Base-by-base conservation (phyloP, 2,329 filamentous ascomycete species). In the Metarhizium brunneum region DNA sequence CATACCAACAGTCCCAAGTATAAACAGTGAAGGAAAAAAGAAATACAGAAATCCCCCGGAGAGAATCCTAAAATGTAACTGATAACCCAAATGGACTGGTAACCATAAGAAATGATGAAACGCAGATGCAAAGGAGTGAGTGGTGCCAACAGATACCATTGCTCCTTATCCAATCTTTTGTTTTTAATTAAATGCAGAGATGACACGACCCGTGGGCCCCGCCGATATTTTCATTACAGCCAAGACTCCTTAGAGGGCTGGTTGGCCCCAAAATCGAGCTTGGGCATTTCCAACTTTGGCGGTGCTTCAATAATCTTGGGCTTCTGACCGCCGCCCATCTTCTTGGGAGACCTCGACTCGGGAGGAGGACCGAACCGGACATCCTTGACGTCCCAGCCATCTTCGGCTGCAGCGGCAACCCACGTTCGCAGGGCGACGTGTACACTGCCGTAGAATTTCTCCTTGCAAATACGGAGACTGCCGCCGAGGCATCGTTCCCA, bases 381-480 rank as follows among this genome's bases (percentile, higher is more conserved):
- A 64, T 87, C 85, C 53, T 81, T 80, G 47, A 91, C 86, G 52
- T 90, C 84, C 92, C 94, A 99, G 49, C 84, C 88, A 70, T 99
- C 94, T 58, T 92, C 91, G 32, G 78, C 79, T 0, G 90, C 92
- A 0, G 92, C 94, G 0, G 86, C 86, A 18, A 96, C 88, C 92
- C 92, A 99, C 6, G 88, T 92, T 54, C 88, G 84, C 60, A 97
- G 77, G 2, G 86, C 90, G 63, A 92, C 90, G 68, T 99, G 94
- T 4, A 99, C 88, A 51, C 88, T 85, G 2, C 88, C 88, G 68
- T 99, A 97, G 69, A 97, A 96, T 69, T 97, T 97, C 71, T 96
- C 92, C 69, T 97, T 99, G 77, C 92, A 97, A 16, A 92, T 86
- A 5, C 94, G 84, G 59, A 97, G 75, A 56, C 85, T 92, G 25